phyloP scores from a whole-genome alignment of 2,329 filamentous ascomycete genomes.

The Fusarium kyushuense region DNA sequence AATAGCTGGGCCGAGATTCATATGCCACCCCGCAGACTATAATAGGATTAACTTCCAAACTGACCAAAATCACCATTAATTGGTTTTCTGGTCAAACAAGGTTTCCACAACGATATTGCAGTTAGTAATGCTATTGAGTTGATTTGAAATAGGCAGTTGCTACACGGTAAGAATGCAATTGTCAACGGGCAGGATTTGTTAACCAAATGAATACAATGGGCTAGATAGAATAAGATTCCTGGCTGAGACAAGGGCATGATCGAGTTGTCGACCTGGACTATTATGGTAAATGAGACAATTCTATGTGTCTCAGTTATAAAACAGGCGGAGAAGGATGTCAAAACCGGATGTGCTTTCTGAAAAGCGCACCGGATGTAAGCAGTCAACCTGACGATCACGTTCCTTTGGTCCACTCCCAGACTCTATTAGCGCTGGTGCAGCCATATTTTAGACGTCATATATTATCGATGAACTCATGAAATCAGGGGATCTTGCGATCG shows the following conservation, averaged over 20 bases:
- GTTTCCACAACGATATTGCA: conserved; percentile 2
- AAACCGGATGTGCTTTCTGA: conserved; percentile 9
- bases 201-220: neutral
- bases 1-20: conserved; percentile 3
- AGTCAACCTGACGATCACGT: conserved; percentile 30
- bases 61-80: conserved; percentile 11
- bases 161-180: conserved; percentile 27
- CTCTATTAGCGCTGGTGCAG: neutral
- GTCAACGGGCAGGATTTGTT: conserved; percentile 2
- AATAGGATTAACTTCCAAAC: neutral
- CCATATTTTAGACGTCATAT: conserved; percentile 25
- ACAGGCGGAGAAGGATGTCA: neutral
- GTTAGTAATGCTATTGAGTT: neutral
- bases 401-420: conserved; percentile 17
- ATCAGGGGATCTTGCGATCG: conserved; percentile 4
- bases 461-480: neutral
- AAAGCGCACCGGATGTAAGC: neutral
- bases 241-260: conserved; percentile 1
- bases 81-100: conserved; percentile 7
- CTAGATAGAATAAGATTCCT: neutral
- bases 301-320: neutral
- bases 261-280: neutral
- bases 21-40: neutral
- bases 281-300: conserved; percentile 30
- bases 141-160: conserved; percentile 32